These are phyloP conservation scores for Thamnidium elegans DNA, from an alignment of 192 early-diverging fungal genomes.

Conservation along the genomic window DNA sequence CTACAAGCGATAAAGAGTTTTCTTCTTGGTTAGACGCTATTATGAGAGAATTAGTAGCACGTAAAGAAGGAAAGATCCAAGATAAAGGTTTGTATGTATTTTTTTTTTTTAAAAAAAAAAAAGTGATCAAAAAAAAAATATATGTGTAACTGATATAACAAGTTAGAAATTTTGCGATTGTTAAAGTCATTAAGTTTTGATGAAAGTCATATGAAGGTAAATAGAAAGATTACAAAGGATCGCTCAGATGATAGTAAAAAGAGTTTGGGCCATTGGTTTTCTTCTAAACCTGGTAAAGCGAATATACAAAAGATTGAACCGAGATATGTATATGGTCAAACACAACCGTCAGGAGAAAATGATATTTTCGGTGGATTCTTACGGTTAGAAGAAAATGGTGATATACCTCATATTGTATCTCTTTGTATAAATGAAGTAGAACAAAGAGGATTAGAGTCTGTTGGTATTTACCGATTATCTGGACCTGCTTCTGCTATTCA, in stretches of 20 bases:
- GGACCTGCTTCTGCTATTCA: constrained; percentile 66
- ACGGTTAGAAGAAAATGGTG: constrained; percentile 33
- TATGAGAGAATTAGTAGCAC: constrained; percentile 36
- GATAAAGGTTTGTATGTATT: constrained; percentile 2
- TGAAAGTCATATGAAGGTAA: constrained; percentile 32
- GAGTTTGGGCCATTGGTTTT: constrained; percentile 15
- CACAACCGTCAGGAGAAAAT: constrained; percentile 14
- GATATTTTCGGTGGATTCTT: constrained; percentile 40
- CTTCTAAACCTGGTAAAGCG: not conserved
- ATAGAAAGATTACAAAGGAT: constrained; percentile 16
- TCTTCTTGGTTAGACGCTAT: constrained; percentile 37
- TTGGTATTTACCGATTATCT: constrained; percentile 75
- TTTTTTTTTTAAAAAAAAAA: not conserved
- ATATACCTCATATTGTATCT: constrained; percentile 60
- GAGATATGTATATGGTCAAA: constrained; percentile 1
- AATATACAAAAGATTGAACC: not conserved
- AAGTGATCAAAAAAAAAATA: not conserved
- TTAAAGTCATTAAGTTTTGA: constrained; percentile 19
- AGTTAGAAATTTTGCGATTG: constrained; percentile 22
- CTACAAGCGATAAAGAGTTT: constrained; percentile 32
- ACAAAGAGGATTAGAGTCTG: constrained; percentile 60
- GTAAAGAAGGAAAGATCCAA: constrained; percentile 28
- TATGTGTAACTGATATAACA: not conserved
- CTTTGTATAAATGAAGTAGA: constrained; percentile 73
- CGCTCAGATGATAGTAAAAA: not conserved